Evolutionary conservation across 1,139 yeast genomes (phyloP).

Genomic region (Yamadazyma trypodendri): DNA sequence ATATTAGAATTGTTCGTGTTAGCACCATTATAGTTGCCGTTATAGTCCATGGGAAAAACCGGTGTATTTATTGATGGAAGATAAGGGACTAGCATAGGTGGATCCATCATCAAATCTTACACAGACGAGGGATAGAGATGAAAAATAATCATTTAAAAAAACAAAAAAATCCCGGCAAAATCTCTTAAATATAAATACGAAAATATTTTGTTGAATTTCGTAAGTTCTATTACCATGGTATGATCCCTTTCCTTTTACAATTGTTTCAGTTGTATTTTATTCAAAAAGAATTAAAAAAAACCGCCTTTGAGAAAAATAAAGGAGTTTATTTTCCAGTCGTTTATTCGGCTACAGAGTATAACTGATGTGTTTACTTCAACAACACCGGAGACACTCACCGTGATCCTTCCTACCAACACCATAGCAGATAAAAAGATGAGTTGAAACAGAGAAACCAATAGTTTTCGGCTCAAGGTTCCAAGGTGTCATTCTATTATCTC

Average conservation of each 20-base stretch:
- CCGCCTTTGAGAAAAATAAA: too few relatives aligned
- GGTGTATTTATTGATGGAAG: slow-evolving; percentile 16
- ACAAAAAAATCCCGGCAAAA: slow-evolving; percentile 1
- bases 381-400: too few relatives aligned
- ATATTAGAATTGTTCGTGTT: neutral
- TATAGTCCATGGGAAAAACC: slow-evolving; percentile 14
- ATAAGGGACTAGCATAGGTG: slow-evolving; percentile 16
- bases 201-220: slow-evolving; percentile 8
- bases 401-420: too few relatives aligned
- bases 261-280: neutral
- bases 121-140: neutral
- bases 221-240: slow-evolving; percentile 1
- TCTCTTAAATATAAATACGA: slow-evolving; percentile 16
- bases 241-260: neutral
- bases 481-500: too few relatives aligned
- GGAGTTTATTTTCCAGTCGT: too few relatives aligned
- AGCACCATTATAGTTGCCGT: slow-evolving; percentile 2
- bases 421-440: too few relatives aligned
- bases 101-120: slow-evolving; percentile 12
- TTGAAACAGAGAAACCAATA: too few relatives aligned
- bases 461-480: too few relatives aligned
- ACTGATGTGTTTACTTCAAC: too few relatives aligned
- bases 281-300: neutral
- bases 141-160: slow-evolving; percentile 1
- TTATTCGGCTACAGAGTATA: too few relatives aligned